phyloP scores from a whole-genome alignment of 345 rosid species.

The Hibiscus trionum region DNA sequence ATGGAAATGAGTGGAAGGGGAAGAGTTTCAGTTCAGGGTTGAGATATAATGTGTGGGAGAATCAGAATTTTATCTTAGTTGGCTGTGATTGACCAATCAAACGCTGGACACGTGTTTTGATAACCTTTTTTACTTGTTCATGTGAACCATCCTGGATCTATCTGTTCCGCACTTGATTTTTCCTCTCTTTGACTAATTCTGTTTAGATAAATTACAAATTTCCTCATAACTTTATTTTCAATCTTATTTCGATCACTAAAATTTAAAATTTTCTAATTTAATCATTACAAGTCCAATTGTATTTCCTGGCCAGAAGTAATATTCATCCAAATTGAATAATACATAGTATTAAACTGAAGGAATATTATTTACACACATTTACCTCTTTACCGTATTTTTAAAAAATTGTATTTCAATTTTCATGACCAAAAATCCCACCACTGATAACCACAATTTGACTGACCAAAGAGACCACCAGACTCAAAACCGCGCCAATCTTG shows the following conservation, averaged over 20 bases:
- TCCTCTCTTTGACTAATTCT: neutral
- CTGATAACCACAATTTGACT: constrained; percentile 37
- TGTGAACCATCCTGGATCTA: neutral
- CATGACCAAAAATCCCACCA: constrained; percentile 83
- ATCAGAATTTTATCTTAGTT: neutral
- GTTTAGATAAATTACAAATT: too few relatives aligned
- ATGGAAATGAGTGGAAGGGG: neutral
- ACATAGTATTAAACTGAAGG: too few relatives aligned
- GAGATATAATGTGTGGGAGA: neutral
- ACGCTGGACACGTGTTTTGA: neutral
- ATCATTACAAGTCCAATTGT: too few relatives aligned
- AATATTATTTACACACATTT: neutral
- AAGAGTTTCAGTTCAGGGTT: neutral
- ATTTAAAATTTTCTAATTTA: too few relatives aligned
- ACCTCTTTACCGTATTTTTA: neutral
- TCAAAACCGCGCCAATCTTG: constrained; percentile 62
- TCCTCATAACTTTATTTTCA: too few relatives aligned
- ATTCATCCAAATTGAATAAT: too few relatives aligned
- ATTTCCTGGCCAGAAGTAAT: too few relatives aligned
- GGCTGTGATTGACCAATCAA: neutral
- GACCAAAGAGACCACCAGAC: constrained; percentile 49
- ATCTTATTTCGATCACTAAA: too few relatives aligned
- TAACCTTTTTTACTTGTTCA: neutral
- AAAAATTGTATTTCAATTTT: neutral
- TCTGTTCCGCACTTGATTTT: neutral